Base-by-base conservation (phyloP, 495 filamentous ascomycete genomes). In the Parathielavia hyrcaniae region DNA sequence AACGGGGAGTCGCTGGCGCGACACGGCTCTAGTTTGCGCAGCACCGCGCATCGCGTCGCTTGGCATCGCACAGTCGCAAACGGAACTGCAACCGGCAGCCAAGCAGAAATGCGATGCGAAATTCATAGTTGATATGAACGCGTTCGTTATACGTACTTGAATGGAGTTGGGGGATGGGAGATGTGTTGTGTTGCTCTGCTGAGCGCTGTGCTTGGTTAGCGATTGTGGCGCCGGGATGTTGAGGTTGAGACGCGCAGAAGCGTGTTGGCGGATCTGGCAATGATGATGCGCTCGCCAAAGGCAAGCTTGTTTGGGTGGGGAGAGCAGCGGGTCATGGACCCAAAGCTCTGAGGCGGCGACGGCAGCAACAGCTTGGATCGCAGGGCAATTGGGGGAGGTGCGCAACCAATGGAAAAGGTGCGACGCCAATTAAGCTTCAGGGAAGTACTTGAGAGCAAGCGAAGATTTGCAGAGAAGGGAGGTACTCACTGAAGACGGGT, bases 21-120 rank as follows among this genome's bases (percentile, higher is more conserved):
- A 32, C 41, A 48, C 47, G 51, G n/a, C 30, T 20, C n/a, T 32
- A 32, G 26, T 30, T 30, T 30, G 26, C 26, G 6, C 26, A 30
- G 26, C 26, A 30, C 6, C 26, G 3, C 26, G 26, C 26, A 30
- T 30, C 26, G 26, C 26, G 26, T 30, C 36, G 17, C 47, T 57
- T 57, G 55, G 44, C 48, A 36, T 13, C 2, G 26, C 32, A 32
- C 17, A 45, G 64, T 64, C 67, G 66, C 71, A 71, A 67, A 63
- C 41, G 59, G 66, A 65, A 77, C 73, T 75, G 73, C 61, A 58
- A 9, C 11, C 58, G 66, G 51, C 62, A 58, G 67, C 60, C 64
- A 61, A 59, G 62, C 35, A 59, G 60, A 70, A 71, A 61, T 53
- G 62, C 53, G 58, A 64, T 61, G 67, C 64, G 64, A 72, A 71